Evolutionary conservation across 2,329 filamentous ascomycete species (phyloP).

Genomic region (Calonectria pauciramosa): DNA sequence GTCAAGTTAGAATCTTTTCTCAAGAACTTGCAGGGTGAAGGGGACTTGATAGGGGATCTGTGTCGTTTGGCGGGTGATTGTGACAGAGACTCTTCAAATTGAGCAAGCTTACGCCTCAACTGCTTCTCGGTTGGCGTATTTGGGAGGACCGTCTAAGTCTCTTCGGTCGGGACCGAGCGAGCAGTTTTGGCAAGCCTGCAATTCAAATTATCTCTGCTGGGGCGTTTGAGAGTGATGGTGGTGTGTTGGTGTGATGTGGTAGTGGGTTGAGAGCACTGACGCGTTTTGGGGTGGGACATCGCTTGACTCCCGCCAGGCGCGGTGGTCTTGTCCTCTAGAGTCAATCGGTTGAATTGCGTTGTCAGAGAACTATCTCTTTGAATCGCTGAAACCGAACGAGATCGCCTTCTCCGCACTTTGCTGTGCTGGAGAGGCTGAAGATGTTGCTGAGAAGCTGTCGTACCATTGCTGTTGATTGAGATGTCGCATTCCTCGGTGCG

Average conservation of each 20-base stretch:
- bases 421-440: constrained; percentile 36
- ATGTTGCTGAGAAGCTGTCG: constrained; percentile 39
- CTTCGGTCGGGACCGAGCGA: constrained; percentile 37
- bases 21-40: constrained; percentile 65
- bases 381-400: constrained; percentile 45
- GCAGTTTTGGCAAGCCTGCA: constrained; percentile 27
- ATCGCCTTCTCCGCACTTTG: constrained; percentile 45
- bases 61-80: constrained; percentile 50
- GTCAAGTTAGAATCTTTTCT: constrained; percentile 81
- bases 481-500: constrained; percentile 57
- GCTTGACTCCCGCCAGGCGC: constrained; percentile 59
- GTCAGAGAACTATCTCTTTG: constrained; percentile 61
- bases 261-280: constrained; percentile 43
- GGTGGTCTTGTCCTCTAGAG: constrained; percentile 52
- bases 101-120: constrained; percentile 49
- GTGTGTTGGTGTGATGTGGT: constrained; percentile 36
- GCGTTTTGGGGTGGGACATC: constrained; percentile 51
- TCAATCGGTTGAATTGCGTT: constrained; percentile 55
- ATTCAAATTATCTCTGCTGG: constrained; percentile 40
- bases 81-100: constrained; percentile 50
- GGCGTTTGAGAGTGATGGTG: constrained; percentile 47
- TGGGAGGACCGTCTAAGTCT: constrained; percentile 50
- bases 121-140: constrained; percentile 51
- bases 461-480: constrained; percentile 52
- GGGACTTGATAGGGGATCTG: constrained; percentile 55